Percentiles rank a stretch among this genome's conserved stretches.
Evolutionary conservation across 805 yeast genomes (phyloP).

Genomic region (Candida maris): DNA sequence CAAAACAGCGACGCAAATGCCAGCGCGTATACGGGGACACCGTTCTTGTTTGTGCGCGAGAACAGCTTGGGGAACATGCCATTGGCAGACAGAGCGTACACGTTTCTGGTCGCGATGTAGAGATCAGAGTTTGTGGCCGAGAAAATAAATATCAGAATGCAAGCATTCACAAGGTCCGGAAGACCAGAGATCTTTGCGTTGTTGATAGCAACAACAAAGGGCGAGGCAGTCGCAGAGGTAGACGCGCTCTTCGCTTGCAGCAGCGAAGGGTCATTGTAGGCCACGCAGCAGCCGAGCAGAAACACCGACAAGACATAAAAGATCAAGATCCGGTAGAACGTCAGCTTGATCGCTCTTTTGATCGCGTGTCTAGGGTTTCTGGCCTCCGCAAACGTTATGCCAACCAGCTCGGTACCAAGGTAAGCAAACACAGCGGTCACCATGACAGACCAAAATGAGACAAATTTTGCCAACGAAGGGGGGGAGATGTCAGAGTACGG

Average conservation of each 20-base stretch:
- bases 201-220: conserved; percentile 78
- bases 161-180: conserved; percentile 74
- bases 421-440: conserved; percentile 51
- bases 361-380: conserved; percentile 46
- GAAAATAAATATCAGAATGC: conserved; percentile 71
- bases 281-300: conserved; percentile 55
- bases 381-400: conserved; percentile 47
- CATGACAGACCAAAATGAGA: conserved; percentile 50
- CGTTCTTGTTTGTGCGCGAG: conserved; percentile 59
- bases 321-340: conserved; percentile 50
- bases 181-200: conserved; percentile 61
- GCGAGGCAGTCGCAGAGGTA: conserved; percentile 71
- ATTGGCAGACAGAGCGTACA: conserved; percentile 67
- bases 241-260: conserved; percentile 42
- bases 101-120: conserved; percentile 72
- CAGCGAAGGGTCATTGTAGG: conserved; percentile 44
- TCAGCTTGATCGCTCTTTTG: conserved; percentile 50
- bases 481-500: conserved; percentile 42
- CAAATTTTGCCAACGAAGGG: conserved; percentile 43
- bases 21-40: conserved; percentile 66
- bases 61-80: conserved; percentile 72
- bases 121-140: conserved; percentile 81
- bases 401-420: conserved; percentile 50
- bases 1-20: conserved; percentile 51
- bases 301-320: conserved; percentile 53